Percentiles rank a stretch among this genome's conserved stretches.
Conservation (phyloP, 2,329 filamentous ascomycete genomes). For the Sporothrix humicola region DNA sequence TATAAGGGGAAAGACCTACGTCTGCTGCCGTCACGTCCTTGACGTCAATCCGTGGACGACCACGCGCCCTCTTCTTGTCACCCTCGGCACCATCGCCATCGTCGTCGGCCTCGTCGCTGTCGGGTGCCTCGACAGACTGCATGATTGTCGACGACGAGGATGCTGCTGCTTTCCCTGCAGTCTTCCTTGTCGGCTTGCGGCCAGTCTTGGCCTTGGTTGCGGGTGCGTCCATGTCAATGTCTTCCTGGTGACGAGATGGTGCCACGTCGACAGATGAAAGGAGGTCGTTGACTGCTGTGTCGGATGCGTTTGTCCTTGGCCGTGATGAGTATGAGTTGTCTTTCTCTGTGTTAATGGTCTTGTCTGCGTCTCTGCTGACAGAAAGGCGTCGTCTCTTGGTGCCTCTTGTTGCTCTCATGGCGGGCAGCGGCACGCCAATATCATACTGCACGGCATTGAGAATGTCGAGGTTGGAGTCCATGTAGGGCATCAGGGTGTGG, state of each 20-base stretch:
- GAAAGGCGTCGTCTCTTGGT: slow-evolving; percentile 20
- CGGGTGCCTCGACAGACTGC: neutral
- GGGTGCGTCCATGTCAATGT: neutral
- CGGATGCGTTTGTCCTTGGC: neutral
- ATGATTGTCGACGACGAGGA: too few species aligned
- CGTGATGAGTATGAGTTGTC: neutral
- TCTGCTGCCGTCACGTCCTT: slow-evolving; percentile 78
- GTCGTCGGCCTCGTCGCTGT: neutral
- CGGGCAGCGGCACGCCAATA: slow-evolving; percentile 42
- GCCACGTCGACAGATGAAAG: slow-evolving; percentile 11
- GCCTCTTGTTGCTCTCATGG: slow-evolving; percentile 1
- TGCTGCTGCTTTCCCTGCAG: slow-evolving; percentile 29
- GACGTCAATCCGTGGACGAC: slow-evolving; percentile 76
- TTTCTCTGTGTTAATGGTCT: neutral
- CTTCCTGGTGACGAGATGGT: neutral
- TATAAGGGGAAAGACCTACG: slow-evolving; percentile 59
- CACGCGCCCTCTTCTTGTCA: slow-evolving; percentile 67
- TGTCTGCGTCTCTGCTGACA: neutral
- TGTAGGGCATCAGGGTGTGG: slow-evolving; percentile 39
- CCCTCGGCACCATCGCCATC: slow-evolving; percentile 41
- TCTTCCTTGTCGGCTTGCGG: neutral
- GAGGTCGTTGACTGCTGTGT: neutral
- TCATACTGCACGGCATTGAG: slow-evolving; percentile 56
- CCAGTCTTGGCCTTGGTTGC: neutral
- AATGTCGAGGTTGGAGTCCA: slow-evolving; percentile 50